phyloP scores from a whole-genome alignment of 345 rosid species.

The Stellera chamaejasme region DNA sequence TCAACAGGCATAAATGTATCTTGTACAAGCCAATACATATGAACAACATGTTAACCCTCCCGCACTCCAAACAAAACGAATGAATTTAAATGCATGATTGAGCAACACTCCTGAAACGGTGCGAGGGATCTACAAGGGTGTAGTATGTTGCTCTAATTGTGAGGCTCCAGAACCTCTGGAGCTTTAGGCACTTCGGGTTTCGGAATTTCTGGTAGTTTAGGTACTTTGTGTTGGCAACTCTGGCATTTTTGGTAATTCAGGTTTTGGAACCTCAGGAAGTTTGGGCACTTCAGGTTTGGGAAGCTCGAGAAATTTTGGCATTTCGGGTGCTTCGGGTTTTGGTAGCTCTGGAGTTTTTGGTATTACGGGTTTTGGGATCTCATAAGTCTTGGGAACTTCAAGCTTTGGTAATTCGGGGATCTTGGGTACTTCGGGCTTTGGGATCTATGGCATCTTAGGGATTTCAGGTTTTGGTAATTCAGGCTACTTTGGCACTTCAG shows the following conservation, averaged over 20 bases:
- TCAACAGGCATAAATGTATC: no score
- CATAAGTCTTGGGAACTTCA: conserved; percentile 8
- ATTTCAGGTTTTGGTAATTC: conserved; percentile 9
- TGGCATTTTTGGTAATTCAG: conserved; percentile 15
- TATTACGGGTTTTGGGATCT: neutral
- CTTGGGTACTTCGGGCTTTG: conserved; percentile 10
- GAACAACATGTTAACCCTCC: no score
- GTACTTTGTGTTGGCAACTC: neutral
- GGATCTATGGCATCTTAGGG: conserved; percentile 15
- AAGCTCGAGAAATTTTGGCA: conserved; percentile 12
- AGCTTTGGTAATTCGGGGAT: conserved; percentile 13
- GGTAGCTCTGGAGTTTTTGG: neutral
- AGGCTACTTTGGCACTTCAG: neutral
- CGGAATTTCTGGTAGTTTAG: neutral
- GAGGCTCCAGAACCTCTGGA: conserved; percentile 12
- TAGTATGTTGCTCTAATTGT: neutral
- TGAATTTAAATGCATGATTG: no score
- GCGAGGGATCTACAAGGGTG: no score
- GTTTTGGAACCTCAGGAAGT: conserved; percentile 14
- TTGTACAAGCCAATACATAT: no score
- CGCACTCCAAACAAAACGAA: no score
- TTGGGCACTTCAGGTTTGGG: conserved; percentile 27
- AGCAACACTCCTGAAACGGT: no score
- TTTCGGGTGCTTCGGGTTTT: conserved; percentile 18
- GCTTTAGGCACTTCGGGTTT: conserved; percentile 14